phyloP scores from a whole-genome alignment of 345 rosid species.

The Linum lewisii region DNA sequence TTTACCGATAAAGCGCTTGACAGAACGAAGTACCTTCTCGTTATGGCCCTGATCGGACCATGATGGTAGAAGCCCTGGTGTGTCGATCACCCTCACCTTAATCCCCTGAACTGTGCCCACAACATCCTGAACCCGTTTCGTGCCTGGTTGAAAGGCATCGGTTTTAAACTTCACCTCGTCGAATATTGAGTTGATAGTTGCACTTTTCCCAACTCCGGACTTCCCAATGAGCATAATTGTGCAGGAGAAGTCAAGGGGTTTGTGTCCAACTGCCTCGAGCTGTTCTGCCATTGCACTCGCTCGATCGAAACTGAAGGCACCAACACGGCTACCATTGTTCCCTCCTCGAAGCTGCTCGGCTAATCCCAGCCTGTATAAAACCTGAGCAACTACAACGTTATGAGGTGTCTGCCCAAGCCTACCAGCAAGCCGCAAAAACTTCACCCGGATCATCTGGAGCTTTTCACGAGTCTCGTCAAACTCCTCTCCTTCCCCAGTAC shows the following conservation, averaged over 20 bases:
- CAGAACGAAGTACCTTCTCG: conserved; percentile 78
- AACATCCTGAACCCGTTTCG: conserved; percentile 94
- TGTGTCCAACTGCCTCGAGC: conserved; percentile 90
- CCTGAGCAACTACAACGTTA: conserved; percentile 99
- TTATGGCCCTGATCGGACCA: conserved; percentile 90
- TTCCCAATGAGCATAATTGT: conserved; percentile 98
- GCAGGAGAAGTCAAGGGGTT: conserved; percentile 96
- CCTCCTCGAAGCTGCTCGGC: conserved; percentile 99
- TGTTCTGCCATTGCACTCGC: conserved; percentile 99
- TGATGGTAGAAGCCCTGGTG: conserved; percentile 96
- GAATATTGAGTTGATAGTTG: conserved; percentile 92
- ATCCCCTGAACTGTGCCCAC: conserved; percentile 95
- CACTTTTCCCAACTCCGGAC: conserved; percentile 98
- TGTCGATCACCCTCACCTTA: conserved; percentile 93
- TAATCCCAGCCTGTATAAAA: conserved; percentile 86
- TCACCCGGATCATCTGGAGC: conserved; percentile 96
- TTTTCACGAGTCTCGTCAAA: conserved; percentile 91
- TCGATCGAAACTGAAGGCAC: conserved; percentile 96
- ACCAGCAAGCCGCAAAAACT: conserved; percentile 90
- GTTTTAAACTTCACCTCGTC: conserved; percentile 83
- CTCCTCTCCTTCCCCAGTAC: conserved; percentile 65
- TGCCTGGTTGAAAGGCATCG: conserved; percentile 84
- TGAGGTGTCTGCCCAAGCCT: conserved; percentile 99
- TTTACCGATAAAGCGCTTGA: conserved; percentile 71
- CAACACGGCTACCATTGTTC: conserved; percentile 97